phyloP scores from a whole-genome alignment of 78 protist species.

The Dictyostelium capitatum region DNA sequence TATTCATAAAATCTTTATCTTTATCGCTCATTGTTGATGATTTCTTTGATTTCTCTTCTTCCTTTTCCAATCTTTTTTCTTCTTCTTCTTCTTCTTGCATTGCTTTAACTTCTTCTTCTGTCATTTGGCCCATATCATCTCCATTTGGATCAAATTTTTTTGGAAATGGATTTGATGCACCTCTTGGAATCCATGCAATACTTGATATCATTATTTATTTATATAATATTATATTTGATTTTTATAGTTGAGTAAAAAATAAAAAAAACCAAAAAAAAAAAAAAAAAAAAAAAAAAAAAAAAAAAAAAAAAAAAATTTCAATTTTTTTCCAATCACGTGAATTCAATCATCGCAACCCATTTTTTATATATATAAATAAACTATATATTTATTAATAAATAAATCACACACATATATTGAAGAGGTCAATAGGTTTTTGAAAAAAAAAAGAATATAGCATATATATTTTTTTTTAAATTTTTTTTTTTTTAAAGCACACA shows the following conservation, averaged over 20 bases:
- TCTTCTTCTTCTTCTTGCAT: conserved; percentile 29
- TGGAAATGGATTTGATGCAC: conserved; percentile 82
- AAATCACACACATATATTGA: too few relatives aligned
- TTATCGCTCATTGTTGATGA: not conserved
- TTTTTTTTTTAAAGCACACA: too few relatives aligned
- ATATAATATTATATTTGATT: not conserved
- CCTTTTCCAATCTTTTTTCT: conserved; percentile 16
- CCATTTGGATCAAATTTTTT: conserved; percentile 32
- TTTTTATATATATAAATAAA: too few relatives aligned
- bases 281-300: not conserved
- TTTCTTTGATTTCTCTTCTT: not conserved
- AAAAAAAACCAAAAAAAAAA: not conserved
- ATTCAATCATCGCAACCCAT: too few relatives aligned
- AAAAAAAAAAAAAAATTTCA: too few relatives aligned
- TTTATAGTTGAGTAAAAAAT: not conserved
- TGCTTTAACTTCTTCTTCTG: conserved; percentile 23
- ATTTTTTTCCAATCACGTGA: too few relatives aligned
- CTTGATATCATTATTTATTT: conserved; percentile 72
- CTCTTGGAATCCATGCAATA: conserved; percentile 75
- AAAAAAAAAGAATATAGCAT: too few relatives aligned
- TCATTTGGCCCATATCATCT: conserved; percentile 28
- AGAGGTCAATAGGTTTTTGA: too few relatives aligned
- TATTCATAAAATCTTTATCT: conserved; percentile 20
- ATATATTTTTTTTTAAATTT: too few relatives aligned
- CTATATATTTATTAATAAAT: too few relatives aligned